A percentile compares a stretch with the other conserved stretches of the same genome.
phyloP scores from a whole-genome alignment of 495 filamentous ascomycete species.

The Hypoxylon fragiforme region DNA sequence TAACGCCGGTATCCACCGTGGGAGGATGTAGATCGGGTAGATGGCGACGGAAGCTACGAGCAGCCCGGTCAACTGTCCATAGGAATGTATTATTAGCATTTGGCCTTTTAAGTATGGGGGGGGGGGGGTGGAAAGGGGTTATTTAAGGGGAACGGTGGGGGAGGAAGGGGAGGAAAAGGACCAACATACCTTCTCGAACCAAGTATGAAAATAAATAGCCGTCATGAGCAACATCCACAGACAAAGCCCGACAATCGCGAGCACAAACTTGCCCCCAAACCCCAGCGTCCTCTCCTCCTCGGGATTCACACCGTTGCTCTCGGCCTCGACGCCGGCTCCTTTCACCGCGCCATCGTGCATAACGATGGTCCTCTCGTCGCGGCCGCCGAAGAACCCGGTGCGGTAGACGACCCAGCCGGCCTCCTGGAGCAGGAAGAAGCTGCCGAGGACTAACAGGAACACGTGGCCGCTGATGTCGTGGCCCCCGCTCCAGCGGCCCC shows the following conservation, averaged over 20 bases:
- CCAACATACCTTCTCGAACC: conserved; percentile 86
- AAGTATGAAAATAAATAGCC: conserved; percentile 95
- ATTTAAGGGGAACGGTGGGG: too few species aligned
- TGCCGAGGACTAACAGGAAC: conserved; percentile 84
- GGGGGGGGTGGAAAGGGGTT: too few species aligned
- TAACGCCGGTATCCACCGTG: conserved; percentile 64
- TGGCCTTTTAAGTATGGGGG: background rate
- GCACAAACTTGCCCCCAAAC: conserved; percentile 49
- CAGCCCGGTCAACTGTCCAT: conserved; percentile 67
- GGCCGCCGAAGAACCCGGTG: conserved; percentile 27
- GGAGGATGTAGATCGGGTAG: conserved; percentile 76
- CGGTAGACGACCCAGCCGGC: conserved; percentile 62
- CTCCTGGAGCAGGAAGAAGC: conserved; percentile 79
- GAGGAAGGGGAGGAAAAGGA: too few species aligned
- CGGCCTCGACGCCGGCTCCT: conserved; percentile 48
- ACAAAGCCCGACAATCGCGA: conserved; percentile 63
- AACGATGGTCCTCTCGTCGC: conserved; percentile 61
- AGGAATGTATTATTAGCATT: conserved; percentile 2
- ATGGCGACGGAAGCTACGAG: conserved; percentile 68
- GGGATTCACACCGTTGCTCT: conserved; percentile 16
- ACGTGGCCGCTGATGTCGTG: conserved; percentile 96
- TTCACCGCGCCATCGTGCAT: conserved; percentile 64
- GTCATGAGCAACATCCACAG: conserved; percentile 99
- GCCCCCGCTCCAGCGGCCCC: conserved; percentile 84
- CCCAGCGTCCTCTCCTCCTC: conserved; percentile 39